Base-by-base conservation (phyloP, 1,284 basidiomycete species). In the Apiotrichum brassicae region DNA sequence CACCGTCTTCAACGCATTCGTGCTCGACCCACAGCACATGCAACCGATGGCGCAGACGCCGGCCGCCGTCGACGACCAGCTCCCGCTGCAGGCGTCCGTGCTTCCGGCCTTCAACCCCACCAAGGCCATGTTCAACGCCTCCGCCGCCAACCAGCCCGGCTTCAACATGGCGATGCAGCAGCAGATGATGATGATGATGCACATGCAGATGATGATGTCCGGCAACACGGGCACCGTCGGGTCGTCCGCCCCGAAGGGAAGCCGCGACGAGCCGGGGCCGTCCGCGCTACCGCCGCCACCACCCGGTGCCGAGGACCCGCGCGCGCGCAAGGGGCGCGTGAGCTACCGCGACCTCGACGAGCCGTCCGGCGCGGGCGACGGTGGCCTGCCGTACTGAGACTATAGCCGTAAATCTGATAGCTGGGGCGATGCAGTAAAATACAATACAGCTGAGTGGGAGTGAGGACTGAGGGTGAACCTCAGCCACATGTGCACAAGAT, bases 1-100 rank as follows among this genome's bases (percentile, higher is more conserved):
- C 54, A 81, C 85, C 28, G 87, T 86, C 70, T 90, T 90, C 77
- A 94, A 95, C 73, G 89, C 87, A 70, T 95, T 92, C 67, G 87
- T 86, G 25, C 81, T 94, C 51, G 91, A 95, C 74, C 92, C 91
- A 46, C 86, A 91, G 63, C 86, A 84, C 58, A 85, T 93, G 48
- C 86, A 89, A 65, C 88, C 89, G 2, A 62, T 56, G 26, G 46
- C 57, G 20, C 59, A 60, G n/a, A 65, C 68, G 3, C 67, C 66
- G 2, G 72, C 71, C 6, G 67, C 71, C 1, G 63, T 74, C 42
- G 61, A 73, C 49, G 68, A 74, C 53, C 58, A 59, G 39, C 48
- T 72, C 3, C 63, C 65, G 14, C 24, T 48, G 25, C 40, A 43
- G 36, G 37, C 51, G 14, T 44, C 49, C 18, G 35, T 44, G 5